Evolutionary conservation across 2,329 filamentous ascomycete genomes (phyloP).

Genomic region (Fusarium armeniacum): DNA sequence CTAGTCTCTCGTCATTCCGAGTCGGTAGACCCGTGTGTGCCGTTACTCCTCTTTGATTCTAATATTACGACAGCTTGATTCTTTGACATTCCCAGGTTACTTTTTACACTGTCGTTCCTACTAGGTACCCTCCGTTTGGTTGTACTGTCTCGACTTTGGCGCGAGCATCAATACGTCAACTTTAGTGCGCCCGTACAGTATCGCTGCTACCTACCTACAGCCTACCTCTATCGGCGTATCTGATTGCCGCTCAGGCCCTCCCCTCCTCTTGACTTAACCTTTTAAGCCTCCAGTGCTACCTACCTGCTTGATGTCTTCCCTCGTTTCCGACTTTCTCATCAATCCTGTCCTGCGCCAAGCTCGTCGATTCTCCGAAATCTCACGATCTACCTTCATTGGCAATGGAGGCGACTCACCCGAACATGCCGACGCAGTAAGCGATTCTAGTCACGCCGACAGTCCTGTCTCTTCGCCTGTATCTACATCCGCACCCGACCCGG

Average conservation of each 20-base stretch:
- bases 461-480: conserved; percentile 36
- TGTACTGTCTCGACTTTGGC: conserved; percentile 19
- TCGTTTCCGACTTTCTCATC: conserved; percentile 75
- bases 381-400: conserved; percentile 56
- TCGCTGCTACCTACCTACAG: neutral
- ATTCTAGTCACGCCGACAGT: conserved; percentile 37
- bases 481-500: conserved; percentile 27
- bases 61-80: conserved; percentile 10
- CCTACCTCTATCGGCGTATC: conserved; percentile 9
- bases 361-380: conserved; percentile 71
- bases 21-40: conserved; percentile 23
- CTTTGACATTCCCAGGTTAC: conserved; percentile 18
- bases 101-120: conserved; percentile 9
- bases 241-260: conserved; percentile 32
- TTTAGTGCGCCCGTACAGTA: conserved; percentile 34
- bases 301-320: conserved; percentile 66
- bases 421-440: conserved; percentile 43
- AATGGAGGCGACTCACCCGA: conserved; percentile 52
- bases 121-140: conserved; percentile 13
- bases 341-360: conserved; percentile 76
- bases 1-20: conserved; percentile 46
- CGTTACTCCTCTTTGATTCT: conserved; percentile 14
- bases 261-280: conserved; percentile 34
- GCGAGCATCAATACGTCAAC: conserved; percentile 17
- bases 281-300: conserved; percentile 26